A percentile compares a stretch with the other conserved stretches of the same genome.
Evolutionary conservation across 2,329 filamentous ascomycete genomes (phyloP).

Genomic region (Ophiostoma ips): DNA sequence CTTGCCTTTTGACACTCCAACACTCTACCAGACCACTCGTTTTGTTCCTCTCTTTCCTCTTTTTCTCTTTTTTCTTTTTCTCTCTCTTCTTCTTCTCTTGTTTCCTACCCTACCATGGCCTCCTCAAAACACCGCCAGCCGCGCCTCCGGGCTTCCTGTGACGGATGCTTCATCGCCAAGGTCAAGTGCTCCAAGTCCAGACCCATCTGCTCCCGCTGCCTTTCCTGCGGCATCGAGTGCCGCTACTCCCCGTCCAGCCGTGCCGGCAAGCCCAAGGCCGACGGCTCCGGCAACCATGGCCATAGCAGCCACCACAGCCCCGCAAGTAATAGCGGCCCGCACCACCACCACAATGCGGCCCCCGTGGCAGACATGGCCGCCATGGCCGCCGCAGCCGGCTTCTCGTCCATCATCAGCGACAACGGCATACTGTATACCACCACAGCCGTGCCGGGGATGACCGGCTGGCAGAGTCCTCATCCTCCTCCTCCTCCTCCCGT

Average conservation of each 20-base stretch:
- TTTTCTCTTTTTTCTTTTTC: not conserved
- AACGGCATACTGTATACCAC: constrained; percentile 21
- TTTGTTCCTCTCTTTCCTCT: no score
- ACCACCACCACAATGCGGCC: not conserved
- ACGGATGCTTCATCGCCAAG: constrained; percentile 41
- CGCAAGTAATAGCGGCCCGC: no score
- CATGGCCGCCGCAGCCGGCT: constrained; percentile 7
- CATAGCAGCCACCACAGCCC: not conserved
- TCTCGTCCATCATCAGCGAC: constrained; percentile 17
- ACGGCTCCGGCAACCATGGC: constrained; percentile 16
- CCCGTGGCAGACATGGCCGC: constrained; percentile 2
- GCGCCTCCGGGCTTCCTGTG: constrained; percentile 29
- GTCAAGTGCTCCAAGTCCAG: constrained; percentile 41
- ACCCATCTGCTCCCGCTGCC: constrained; percentile 39
- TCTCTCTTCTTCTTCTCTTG: not conserved
- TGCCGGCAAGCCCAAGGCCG: constrained; percentile 34
- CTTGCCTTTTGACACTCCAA: no score
- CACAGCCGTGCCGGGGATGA: constrained; percentile 11
- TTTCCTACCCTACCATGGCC: no score
- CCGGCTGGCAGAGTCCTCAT: constrained; percentile 25
- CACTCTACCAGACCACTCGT: no score
- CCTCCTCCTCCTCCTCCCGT: no score
- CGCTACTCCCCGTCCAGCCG: constrained; percentile 38
- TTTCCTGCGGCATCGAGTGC: constrained; percentile 34
- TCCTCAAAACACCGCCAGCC: constrained; percentile 18